Base-by-base conservation (phyloP, 2,329 filamentous ascomycete genomes). In the Pseudogymnoascus sp. region DNA sequence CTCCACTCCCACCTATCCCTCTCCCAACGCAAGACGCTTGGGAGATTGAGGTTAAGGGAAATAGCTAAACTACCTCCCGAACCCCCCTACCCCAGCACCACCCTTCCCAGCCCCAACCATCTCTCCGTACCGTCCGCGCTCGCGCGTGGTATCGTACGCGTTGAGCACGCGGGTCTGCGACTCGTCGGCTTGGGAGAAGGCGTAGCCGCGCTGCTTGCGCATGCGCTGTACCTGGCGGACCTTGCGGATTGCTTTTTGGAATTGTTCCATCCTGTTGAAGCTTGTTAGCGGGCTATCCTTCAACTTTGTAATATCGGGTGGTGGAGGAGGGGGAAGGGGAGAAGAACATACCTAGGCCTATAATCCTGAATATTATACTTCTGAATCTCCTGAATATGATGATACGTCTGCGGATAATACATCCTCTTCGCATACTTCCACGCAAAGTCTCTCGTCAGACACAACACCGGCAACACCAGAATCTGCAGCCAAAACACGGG, bases 351-450 rank as follows among this genome's bases (percentile, higher is more conserved):
- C 90, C 94, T 87, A 64, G 94, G 94, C 71, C 94, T 83, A 76
- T 99, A 99, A 77, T 99, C 94, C 77, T 99, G 94, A 64, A 99
- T 96, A 70, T 99, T 99, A 78, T 97, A 99, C 77, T 99, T 99
- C 75, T 99, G 94, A 68, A 99, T 99, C 78, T 99, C 94, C 76
- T 99, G 94, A 66, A 99, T 94, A 74, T 99, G 94, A 70, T 99
- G 94, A 71, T 99, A 99, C 44, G 90, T 86, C 76, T 97, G 89
- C 21, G 94, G 94, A 68, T 87, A 88, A 77, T 97, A 99, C 92
- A 99, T 97, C 66, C 94, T 84, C 80, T 96, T 97, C 64, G 85
- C 86, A 69, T 97, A 99, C 80, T 99, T 99, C 92, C 93, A 99
- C 2, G 88, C 86, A 74, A 96, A 90, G 73, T 99, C 94, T 69